Base-by-base conservation (phyloP, 805 yeast species). In the Yarrowia porcina region DNA sequence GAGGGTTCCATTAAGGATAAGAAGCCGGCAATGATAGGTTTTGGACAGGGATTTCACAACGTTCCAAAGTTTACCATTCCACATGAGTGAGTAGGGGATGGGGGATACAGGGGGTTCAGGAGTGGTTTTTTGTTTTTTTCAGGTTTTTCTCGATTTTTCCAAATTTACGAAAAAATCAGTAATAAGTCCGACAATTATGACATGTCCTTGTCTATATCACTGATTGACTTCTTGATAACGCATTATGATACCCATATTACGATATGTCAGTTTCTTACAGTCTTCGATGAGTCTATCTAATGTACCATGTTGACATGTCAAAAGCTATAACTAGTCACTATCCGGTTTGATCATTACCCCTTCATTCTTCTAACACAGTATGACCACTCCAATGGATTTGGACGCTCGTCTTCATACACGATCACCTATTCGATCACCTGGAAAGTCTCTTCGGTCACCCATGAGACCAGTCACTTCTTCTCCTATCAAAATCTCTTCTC, bases 51-150 rank as follows among this genome's bases (percentile, higher is more conserved):
- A 9, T 36, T 52, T 20, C 23, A 25, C 25, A 18, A 36, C 25
- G 36, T 52, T 17, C 59, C 59, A 13, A 52, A 36, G 28, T 52
- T 52, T 6, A 52, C 59, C 13, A 52, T 52, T 21, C 59, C 59
- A 4, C 59, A 52, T 3, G 59, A 52, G 59, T 52, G 59, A 52
- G 59, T 52, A 38, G 2, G 8, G 3, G 7, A 15, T n/a, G 25
- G 15, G n/a, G 4, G 15, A 27, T 30, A 10, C 4, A 15, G 32
- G 21, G 27, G 10, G 10, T 25, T 13, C 4, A 17, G 44, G 4
- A 11, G 12, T 6, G 9, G 12, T 6, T 32, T 32, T 13, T 32
- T 11, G 12, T 3, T 4, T 33, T 11, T 12, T 6, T 10, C 20
- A 4, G 1, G 5, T 38, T 38, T 11, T 20, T 21, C 11, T 10